Conservation (phyloP, 371 early-diverging fungal genomes). For the Capniomyces stellatus region DNA sequence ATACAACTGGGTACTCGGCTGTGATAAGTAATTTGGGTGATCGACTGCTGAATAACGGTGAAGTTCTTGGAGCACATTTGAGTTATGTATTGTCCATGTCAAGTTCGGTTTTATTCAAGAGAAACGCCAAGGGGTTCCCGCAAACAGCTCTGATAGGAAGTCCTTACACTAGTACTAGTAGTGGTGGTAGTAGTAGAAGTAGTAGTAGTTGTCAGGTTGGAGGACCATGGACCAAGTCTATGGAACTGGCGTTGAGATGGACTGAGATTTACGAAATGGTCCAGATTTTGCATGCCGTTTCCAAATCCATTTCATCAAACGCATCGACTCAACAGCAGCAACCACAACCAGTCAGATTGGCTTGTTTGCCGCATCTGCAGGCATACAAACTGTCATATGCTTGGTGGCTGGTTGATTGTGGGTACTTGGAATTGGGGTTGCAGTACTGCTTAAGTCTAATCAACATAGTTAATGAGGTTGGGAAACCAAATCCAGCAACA, state of each 20-base stretch:
- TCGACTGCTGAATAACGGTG: conserved; percentile 35
- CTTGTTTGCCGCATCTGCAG: conserved; percentile 62
- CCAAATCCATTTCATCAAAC: background rate
- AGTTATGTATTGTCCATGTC: conserved; percentile 36
- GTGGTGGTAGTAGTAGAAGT: background rate
- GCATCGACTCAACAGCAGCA: background rate
- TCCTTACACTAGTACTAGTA: background rate
- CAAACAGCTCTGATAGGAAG: conserved; percentile 14
- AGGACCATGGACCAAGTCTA: background rate
- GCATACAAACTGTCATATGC: conserved; percentile 72
- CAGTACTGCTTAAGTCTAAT: conserved; percentile 55
- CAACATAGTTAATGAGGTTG: conserved; percentile 43
- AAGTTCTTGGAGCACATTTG: conserved; percentile 58
- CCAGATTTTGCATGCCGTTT: conserved; percentile 26
- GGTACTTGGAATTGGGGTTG: conserved; percentile 46
- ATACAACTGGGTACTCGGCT: conserved; percentile 50
- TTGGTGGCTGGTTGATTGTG: conserved; percentile 60
- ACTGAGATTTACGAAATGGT: conserved; percentile 74
- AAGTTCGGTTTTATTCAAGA: conserved; percentile 6
- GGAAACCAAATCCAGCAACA: conserved; percentile 16
- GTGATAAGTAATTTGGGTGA: conserved; percentile 67
- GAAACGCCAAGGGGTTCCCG: background rate
- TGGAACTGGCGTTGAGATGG: conserved; percentile 21
- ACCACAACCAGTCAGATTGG: background rate
- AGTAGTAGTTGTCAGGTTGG: background rate